Base-by-base conservation (phyloP, 2,329 filamentous ascomycete genomes). In the Clarireedia sp. region DNA sequence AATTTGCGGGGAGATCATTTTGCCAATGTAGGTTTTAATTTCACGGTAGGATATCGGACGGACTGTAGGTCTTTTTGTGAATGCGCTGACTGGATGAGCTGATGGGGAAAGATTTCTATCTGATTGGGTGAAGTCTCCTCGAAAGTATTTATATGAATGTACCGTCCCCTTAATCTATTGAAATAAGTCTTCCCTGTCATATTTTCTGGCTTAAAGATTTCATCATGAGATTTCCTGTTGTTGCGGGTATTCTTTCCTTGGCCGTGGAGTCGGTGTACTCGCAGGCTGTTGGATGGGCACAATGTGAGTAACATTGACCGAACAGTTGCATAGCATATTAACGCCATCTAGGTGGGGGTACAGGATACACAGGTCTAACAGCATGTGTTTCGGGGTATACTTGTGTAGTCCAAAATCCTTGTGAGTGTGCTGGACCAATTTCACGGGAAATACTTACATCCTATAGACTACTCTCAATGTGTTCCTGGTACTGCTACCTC, bases 381-480 rank as follows among this genome's bases (percentile, higher is more conserved):
- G 51, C 47, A 21, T 57, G 56, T 37, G 43, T 40, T 43, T 16
- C 21, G 29, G 56, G 56, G 37, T 57, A 47, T 33, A 9, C 23
- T 40, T 57, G 56, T 36, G 24, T 24, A 38, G 51, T 24, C 29
- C 47, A 48, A 24, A 57, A 57, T 40, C 2, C 14, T 16, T 57
- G 56, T 57, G 46, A 57, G 51, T 40, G 8, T 6, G 8, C 36
- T 21, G 17, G 8, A 41, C 6, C 10, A 16, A 33, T n/a, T 14
- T 10, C 3, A 19, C 21, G 24, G 19, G 38, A 14, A 21, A 54
- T 23, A 45, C 41, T 49, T 2, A 53, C 5, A 12, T 54, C 24
- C 2, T 40, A 19, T 54, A 58, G 56, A 17, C 23, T 58, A 57
- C 29, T 58, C 48, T 16, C 57, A 58, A 46, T 58, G 57, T 49